Conservation (phyloP, 371 early-diverging fungal species). For the Paraphysoderma sedebokerense region DNA sequence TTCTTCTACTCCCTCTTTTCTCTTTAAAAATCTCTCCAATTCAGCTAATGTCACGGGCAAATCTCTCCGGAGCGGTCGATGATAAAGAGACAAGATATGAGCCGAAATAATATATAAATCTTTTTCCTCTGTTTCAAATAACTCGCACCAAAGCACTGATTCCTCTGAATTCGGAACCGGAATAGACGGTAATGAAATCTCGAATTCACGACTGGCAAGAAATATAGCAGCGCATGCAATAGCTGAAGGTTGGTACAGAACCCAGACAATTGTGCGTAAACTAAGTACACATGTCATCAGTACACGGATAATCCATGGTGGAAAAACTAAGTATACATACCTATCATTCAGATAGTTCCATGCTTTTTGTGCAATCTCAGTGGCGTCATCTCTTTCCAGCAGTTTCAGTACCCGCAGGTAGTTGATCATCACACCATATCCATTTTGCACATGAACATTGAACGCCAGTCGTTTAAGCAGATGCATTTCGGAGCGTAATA, state of each 20-base stretch:
- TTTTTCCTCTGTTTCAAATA: too few relatives aligned
- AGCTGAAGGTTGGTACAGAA: conserved; percentile 64
- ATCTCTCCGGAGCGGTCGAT: too few relatives aligned
- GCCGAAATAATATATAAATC: too few relatives aligned
- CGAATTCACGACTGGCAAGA: conserved; percentile 50
- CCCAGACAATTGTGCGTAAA: conserved; percentile 57
- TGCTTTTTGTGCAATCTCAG: conserved; percentile 52
- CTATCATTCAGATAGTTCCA: conserved; percentile 85
- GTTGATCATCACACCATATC: conserved; percentile 83
- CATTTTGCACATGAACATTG: conserved; percentile 87
- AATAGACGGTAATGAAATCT: conserved; percentile 52
- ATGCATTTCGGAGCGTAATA: conserved; percentile 67
- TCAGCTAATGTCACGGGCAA: too few relatives aligned
- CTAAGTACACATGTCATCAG: conserved; percentile 28
- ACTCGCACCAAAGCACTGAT: too few relatives aligned
- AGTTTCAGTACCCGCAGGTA: conserved; percentile 69
- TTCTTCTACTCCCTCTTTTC: too few relatives aligned
- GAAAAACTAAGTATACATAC: conserved; percentile 12
- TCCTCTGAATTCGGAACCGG: too few relatives aligned
- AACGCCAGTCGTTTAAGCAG: conserved; percentile 74
- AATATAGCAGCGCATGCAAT: conserved; percentile 84
- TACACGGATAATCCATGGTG: background rate
- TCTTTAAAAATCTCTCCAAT: too few relatives aligned
- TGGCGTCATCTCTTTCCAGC: conserved; percentile 49
- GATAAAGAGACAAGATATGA: too few relatives aligned